phyloP scores from a whole-genome alignment of 2,329 filamentous ascomycete species.

The Alternaria rosae region DNA sequence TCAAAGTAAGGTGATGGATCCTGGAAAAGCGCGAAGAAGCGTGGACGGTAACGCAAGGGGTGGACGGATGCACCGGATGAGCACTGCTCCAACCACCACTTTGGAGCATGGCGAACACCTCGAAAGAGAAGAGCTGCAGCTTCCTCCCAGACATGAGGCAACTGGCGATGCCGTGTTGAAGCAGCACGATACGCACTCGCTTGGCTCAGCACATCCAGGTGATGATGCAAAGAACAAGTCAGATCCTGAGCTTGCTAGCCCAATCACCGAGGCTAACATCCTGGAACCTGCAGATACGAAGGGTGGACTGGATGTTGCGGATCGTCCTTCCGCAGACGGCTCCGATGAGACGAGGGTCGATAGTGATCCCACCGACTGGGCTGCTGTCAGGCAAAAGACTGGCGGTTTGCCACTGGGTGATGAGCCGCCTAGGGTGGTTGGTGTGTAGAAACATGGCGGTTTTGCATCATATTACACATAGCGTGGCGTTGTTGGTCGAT shows the following conservation, averaged over 20 bases:
- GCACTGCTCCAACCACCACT: slow-evolving; percentile 25
- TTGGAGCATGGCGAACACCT: slow-evolving; percentile 11
- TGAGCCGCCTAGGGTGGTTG: neutral
- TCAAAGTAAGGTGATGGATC: slow-evolving; percentile 14
- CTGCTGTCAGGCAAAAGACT: neutral
- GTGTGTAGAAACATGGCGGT: neutral
- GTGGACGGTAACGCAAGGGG: slow-evolving; percentile 13
- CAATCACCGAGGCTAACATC: neutral
- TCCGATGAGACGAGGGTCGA: slow-evolving; percentile 20
- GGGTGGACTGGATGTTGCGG: neutral
- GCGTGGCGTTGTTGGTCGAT: neutral
- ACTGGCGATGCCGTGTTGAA: neutral
- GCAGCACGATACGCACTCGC: slow-evolving; percentile 7
- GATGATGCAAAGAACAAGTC: slow-evolving; percentile 8
- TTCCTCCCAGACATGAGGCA: neutral
- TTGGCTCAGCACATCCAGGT: slow-evolving; percentile 11
- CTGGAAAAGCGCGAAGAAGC: slow-evolving; percentile 20
- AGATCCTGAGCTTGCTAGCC: slow-evolving; percentile 6
- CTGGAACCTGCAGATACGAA: neutral
- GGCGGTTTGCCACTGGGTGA: neutral
- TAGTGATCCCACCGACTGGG: slow-evolving; percentile 8
- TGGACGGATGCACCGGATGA: slow-evolving; percentile 22
- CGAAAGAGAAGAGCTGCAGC: slow-evolving; percentile 6
- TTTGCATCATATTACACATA: neutral
- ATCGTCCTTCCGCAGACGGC: slow-evolving; percentile 15